A percentile compares a stretch with the other conserved stretches of the same genome.
Evolutionary conservation across 2,329 filamentous ascomycete genomes (phyloP).

Genomic region (Claviceps africana): DNA sequence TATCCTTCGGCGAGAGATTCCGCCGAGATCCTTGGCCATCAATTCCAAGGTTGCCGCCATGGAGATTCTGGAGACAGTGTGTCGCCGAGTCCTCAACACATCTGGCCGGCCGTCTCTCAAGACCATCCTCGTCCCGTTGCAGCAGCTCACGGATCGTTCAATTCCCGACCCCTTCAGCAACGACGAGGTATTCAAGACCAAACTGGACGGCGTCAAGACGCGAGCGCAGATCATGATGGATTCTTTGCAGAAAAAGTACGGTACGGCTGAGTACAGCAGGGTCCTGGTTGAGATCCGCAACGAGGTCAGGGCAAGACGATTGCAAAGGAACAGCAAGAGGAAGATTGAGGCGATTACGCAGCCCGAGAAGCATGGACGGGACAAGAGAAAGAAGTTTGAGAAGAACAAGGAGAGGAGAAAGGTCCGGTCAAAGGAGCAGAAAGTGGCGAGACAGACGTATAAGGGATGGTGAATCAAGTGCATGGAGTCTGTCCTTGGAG

Average conservation of each 20-base stretch:
- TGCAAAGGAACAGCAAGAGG: slow-evolving; percentile 67
- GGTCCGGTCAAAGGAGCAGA: slow-evolving; percentile 60
- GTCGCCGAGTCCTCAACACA: slow-evolving; percentile 42
- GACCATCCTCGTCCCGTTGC: slow-evolving; percentile 45
- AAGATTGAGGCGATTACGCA: slow-evolving; percentile 75
- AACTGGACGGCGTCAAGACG: slow-evolving; percentile 56
- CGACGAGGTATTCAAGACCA: slow-evolving; percentile 53
- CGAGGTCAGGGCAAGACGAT: slow-evolving; percentile 55
- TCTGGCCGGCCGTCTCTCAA: slow-evolving; percentile 50
- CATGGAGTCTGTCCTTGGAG: background rate
- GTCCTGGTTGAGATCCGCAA: slow-evolving; percentile 60
- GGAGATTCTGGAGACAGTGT: slow-evolving; percentile 57
- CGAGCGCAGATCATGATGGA: slow-evolving; percentile 68
- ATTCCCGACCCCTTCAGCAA: slow-evolving; percentile 59
- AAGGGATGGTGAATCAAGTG: slow-evolving; percentile 28
- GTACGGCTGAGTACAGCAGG: slow-evolving; percentile 64
- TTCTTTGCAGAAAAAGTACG: slow-evolving; percentile 70
- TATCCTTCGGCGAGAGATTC: slow-evolving; percentile 63
- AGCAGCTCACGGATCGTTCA: slow-evolving; percentile 70
- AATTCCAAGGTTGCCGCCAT: slow-evolving; percentile 64
- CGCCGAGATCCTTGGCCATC: slow-evolving; percentile 48
- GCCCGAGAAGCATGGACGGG: slow-evolving; percentile 63
- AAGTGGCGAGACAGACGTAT: slow-evolving; percentile 57
- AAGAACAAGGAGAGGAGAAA: slow-evolving; percentile 74
- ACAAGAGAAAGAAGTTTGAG: slow-evolving; percentile 74